A percentile compares a stretch with the other conserved stretches of the same genome.
Evolutionary conservation across 1,284 basidiomycete genomes (phyloP).

Genomic region (Puccinia novopanici): DNA sequence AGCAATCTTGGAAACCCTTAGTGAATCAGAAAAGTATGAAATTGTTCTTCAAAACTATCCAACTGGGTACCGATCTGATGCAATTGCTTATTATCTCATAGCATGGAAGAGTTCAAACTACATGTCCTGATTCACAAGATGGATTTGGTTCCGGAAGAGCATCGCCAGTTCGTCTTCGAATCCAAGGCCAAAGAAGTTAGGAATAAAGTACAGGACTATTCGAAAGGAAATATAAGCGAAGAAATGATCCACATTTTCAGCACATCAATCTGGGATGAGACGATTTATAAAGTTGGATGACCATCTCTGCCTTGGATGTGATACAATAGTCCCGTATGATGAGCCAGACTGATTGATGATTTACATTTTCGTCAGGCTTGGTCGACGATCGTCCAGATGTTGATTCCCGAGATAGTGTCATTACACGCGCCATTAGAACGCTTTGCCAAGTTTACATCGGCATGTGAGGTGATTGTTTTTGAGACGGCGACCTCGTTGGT

Average conservation of each 20-base stretch:
- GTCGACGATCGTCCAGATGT: slow-evolving; percentile 93
- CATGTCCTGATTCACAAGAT: slow-evolving; percentile 97
- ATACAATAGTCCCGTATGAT: too few relatives aligned
- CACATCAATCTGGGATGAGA: slow-evolving; percentile 76
- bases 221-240: slow-evolving; percentile 54
- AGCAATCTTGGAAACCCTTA: slow-evolving; percentile 33
- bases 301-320: neutral
- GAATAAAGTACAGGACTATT: slow-evolving; percentile 54
- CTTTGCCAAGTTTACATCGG: slow-evolving; percentile 79
- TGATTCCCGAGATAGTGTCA: slow-evolving; percentile 90
- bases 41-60: neutral
- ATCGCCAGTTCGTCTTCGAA: slow-evolving; percentile 65
- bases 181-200: slow-evolving; percentile 65
- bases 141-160: slow-evolving; percentile 64
- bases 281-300: slow-evolving; percentile 78
- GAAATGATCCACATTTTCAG: slow-evolving; percentile 37
- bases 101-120: slow-evolving; percentile 69
- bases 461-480: slow-evolving; percentile 91
- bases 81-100: neutral
- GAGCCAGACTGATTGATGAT: neutral
- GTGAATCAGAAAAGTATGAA: slow-evolving; percentile 24
- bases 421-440: slow-evolving; percentile 81
- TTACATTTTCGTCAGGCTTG: slow-evolving; percentile 70
- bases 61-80: neutral
- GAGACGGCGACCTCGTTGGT: slow-evolving; percentile 97